Evolutionary conservation across 106 monocot species (phyloP), one percentile per base, ranked within the genome.

Genomic region (Narthecium ossifragum): DNA sequence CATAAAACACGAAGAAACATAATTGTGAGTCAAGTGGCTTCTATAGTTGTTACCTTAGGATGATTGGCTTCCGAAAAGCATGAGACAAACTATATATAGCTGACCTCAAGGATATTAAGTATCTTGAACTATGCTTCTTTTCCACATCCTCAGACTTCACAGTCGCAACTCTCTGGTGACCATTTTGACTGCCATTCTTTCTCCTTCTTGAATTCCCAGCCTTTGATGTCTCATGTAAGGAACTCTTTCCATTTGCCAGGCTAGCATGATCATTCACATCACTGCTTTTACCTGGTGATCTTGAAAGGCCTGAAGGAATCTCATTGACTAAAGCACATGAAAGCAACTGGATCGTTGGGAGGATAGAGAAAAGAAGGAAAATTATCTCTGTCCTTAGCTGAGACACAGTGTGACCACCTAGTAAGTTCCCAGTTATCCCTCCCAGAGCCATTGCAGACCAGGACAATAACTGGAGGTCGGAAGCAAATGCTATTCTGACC

Each of bases 371-470:
- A 57, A 85, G 66, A 65, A 90, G 71, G 53, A 85, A 90, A 56
- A 85, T 78, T 26, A 55, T 70, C 10, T 75, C 52, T 67, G 78
- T 75, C 57, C 50, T 49, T 1, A 90, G 23, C 55, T 72, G 71
- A 21, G 81, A 70, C 37, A 85, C 47, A 30, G 84, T 69, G 53
- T 78, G 75, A 45, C 89, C 89, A 63, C 89, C 89, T 62, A 85
- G 70, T 51, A 90, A 73, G 49, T 80, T 90, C 15, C 89, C 89
- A 70, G 59, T 80, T 66, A 90, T 81, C 57, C 89, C 89, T 63
- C 89, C 89, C 31, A 90, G 46, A 13, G 89, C 85, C 85, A 90
- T 90, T 39, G 81, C 65, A 21, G 64, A 78, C 89, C 89, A 90
- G 30, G 89, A 85, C 30, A 90, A 60, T 57, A 85, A 77, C 61